Evolutionary conservation across 345 rosid genomes (phyloP).

Genomic region (Syzygium oleosum): DNA sequence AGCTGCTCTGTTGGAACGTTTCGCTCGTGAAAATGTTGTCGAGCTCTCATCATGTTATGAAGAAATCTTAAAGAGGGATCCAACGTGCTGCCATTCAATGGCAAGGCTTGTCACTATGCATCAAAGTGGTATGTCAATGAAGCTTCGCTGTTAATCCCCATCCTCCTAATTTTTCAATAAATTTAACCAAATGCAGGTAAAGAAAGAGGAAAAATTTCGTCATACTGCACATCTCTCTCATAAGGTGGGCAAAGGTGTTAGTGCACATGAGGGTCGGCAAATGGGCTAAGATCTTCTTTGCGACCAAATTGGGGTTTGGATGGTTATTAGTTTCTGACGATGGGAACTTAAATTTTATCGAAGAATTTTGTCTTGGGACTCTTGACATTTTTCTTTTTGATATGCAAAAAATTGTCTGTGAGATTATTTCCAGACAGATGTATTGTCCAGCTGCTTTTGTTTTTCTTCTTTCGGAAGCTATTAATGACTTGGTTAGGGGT

Average conservation of each 20-base stretch:
- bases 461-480: background rate
- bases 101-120: constrained; percentile 54
- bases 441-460: background rate
- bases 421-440: background rate
- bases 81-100: constrained; percentile 40
- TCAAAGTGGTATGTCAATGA: constrained; percentile 30
- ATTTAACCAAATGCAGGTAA: background rate
- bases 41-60: constrained; percentile 45
- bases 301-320: background rate
- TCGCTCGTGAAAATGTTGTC: constrained; percentile 25
- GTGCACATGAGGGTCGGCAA: background rate
- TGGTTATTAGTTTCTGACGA: background rate
- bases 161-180: background rate
- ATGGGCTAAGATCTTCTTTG: background rate
- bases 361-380: background rate
- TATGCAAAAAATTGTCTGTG: background rate
- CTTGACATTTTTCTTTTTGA: background rate
- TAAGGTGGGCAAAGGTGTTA: background rate
- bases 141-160: background rate
- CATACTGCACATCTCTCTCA: background rate
- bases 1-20: constrained; percentile 44
- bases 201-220: background rate
- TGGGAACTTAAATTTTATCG: background rate
- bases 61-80: constrained; percentile 66
- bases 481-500: background rate